These are phyloP conservation scores for Straminergon stramineum DNA, from an alignment of 225 moss, liverwort and hornwort species.

Conservation along the genomic window DNA sequence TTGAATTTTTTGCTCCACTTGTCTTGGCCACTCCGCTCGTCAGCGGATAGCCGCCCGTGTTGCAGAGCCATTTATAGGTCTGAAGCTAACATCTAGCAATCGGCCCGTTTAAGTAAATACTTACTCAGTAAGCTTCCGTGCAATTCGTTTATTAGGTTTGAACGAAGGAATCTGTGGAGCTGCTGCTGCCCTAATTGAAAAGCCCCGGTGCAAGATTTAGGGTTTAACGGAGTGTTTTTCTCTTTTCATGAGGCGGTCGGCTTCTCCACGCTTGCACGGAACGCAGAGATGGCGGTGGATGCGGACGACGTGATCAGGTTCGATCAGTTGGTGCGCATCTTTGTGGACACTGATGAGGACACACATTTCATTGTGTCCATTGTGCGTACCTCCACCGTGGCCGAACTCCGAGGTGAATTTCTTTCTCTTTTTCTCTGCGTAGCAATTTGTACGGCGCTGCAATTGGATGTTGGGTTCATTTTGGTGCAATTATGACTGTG, in stretches of 20 bases:
- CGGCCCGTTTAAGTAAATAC: background rate
- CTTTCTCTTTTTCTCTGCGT: too few species aligned
- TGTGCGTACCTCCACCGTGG: constrained; percentile 15
- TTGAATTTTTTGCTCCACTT: background rate
- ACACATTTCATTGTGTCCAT: constrained; percentile 39
- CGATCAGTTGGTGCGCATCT: constrained; percentile 33
- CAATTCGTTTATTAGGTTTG: background rate
- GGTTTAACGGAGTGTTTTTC: background rate
- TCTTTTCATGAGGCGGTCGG: background rate
- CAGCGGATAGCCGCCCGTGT: background rate
- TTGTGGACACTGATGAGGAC: constrained; percentile 34
- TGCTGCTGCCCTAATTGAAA: background rate
- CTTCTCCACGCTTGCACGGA: background rate
- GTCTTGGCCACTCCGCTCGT: too few species aligned
- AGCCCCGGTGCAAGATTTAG: background rate
- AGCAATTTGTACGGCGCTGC: background rate
- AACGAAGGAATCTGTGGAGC: background rate
- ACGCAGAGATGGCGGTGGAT: background rate
- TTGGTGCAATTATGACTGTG: background rate
- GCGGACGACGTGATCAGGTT: background rate
- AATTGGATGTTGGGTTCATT: background rate
- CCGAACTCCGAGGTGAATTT: constrained; percentile 33
- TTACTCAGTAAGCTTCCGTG: background rate
- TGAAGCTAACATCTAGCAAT: background rate
- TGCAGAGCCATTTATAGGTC: background rate